These are phyloP conservation scores for Diatrype stigma DNA, from an alignment of 2,329 filamentous ascomycete species.

Conservation along the genomic window DNA sequence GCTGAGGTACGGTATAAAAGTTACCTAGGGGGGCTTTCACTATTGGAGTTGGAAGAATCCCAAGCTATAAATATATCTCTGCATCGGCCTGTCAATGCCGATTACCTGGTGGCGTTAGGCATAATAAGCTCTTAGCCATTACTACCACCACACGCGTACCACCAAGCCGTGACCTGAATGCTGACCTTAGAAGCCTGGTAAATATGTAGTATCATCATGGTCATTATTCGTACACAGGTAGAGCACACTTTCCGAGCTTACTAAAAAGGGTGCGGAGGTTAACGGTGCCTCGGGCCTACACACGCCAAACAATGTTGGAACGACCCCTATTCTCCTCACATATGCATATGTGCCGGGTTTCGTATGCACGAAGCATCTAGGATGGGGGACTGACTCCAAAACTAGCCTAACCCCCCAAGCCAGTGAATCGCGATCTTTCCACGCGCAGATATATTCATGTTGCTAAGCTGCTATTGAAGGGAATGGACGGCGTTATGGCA, in stretches of 20 bases:
- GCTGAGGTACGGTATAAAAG: too few species aligned
- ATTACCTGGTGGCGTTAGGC: not conserved
- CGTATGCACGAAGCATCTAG: too few species aligned
- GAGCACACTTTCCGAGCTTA: not conserved
- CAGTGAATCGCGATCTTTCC: not conserved
- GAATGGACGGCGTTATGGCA: too few species aligned
- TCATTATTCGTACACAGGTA: too few species aligned
- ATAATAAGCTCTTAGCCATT: not conserved
- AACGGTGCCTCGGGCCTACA: not conserved
- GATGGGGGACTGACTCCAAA: too few species aligned
- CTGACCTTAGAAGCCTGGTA: not conserved
- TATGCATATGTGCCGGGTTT: too few species aligned
- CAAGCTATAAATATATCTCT: not conserved
- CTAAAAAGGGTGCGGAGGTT: not conserved
- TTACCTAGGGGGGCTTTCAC: too few species aligned
- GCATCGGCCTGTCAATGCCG: not conserved
- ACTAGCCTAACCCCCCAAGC: too few species aligned
- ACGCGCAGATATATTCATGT: not conserved
- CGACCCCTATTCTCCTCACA: not conserved
- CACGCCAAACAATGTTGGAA: too few species aligned
- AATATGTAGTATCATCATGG: too few species aligned
- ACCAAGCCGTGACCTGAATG: not conserved
- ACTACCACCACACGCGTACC: too few species aligned
- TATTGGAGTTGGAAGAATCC: not conserved
- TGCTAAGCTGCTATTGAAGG: too few species aligned